These are phyloP conservation scores for Pelargonium fulgidum DNA, from an alignment of 441 rosid species.

Conservation along the genomic window DNA sequence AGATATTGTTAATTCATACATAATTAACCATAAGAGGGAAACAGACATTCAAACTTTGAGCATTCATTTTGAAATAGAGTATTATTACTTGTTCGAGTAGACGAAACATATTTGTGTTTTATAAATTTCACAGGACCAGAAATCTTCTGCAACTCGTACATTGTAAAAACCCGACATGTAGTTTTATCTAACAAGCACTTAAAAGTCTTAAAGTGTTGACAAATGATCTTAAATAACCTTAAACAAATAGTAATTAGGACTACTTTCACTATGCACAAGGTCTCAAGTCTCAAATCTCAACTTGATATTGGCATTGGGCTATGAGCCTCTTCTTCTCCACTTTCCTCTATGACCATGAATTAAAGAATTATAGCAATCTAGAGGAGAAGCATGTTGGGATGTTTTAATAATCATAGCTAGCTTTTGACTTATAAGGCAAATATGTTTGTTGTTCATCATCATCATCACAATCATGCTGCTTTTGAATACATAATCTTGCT, in stretches of 20 bases:
- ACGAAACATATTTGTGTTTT: no score
- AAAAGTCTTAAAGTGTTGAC: conserved; percentile 24
- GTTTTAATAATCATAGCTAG: conserved; percentile 16
- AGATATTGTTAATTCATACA: neutral
- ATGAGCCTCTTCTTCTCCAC: conserved; percentile 25
- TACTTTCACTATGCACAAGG: conserved; percentile 14
- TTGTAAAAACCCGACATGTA: no score
- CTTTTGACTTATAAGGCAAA: conserved; percentile 47
- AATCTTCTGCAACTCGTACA: no score
- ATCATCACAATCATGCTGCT: conserved; percentile 28
- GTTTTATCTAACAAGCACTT: no score
- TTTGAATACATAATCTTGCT: conserved; percentile 21
- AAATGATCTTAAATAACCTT: conserved; percentile 13
- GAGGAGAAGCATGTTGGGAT: no score
- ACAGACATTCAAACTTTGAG: neutral
- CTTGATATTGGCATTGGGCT: conserved; percentile 26
- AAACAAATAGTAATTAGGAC: conserved; percentile 13
- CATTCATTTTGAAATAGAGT: neutral
- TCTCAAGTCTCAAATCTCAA: neutral
- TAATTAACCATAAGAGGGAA: neutral
- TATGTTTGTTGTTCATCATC: conserved; percentile 16
- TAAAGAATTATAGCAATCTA: neutral
- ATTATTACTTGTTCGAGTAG: no score
- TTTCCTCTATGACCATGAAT: conserved; percentile 16
- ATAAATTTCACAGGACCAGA: no score